Evolutionary conservation across 2,329 filamentous ascomycete species (phyloP), one percentile per base, ranked within the genome.

Genomic region (Aspergillus sergii): DNA sequence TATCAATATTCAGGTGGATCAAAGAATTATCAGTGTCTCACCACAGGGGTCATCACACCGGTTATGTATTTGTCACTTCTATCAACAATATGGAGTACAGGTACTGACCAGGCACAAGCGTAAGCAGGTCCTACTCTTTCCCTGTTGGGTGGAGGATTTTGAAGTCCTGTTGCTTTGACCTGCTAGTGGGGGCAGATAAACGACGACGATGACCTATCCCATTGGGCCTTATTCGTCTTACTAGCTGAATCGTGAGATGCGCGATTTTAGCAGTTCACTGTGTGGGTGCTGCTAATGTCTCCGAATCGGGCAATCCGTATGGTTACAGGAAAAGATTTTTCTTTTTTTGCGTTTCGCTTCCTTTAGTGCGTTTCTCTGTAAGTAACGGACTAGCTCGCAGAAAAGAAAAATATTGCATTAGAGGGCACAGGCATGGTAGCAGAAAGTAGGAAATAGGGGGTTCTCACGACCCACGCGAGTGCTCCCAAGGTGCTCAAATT

Each of bases 401-500:
- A 21, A 23, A 46, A 46, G 9, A 6, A 5, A 14, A 46, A 14
- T 12, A 14, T 11, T 46, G 11, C n/a, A 46, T 14, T 23, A 46
- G 43, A 46, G 10, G 43, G 7, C 43, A 23, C n/a, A 21, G 9
- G 1, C n/a, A 46, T 10, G 21, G n/a, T 14, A 46, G 4, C 5
- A 21, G 12, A 21, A 11, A 2, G 11, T 11, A 23, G 43, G 43
- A 8, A 30, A 50, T 28, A 16, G 8, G 16, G 46, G 46, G 8
- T 16, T 19, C 26, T 30, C n/a, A 30, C 16, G 45, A 16, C 23
- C 26, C 54, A 62, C 34, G 53, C 34, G 55, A 60, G 58, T 48
- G 60, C 60, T 57, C 32, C 60, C 60, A 62, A 62, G 60, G 60
- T 62, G 48, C 60, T 59, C 56, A 59, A 36, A 28, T 51, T 59